Conservation (phyloP, 257 asterid genomes). For the Solanum chiquidenum region DNA sequence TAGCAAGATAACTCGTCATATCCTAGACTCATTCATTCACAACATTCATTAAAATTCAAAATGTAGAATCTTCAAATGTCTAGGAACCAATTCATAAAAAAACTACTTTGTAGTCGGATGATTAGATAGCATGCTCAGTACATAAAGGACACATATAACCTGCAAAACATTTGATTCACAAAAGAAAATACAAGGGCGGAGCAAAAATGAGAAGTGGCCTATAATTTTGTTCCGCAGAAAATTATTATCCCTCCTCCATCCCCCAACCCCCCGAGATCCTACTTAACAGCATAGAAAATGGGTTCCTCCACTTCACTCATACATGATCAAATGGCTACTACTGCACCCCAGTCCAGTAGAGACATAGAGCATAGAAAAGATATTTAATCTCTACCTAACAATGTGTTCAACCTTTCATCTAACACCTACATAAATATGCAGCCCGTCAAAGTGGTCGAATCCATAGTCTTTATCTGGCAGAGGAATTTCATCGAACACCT, state of each 20-base stretch:
- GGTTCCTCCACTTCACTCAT: background rate
- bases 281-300: background rate
- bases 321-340: background rate
- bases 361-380: background rate
- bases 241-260: background rate
- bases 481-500: background rate
- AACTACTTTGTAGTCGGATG: background rate
- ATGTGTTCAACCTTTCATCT: background rate
- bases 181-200: background rate
- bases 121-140: background rate
- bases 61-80: background rate
- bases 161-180: background rate
- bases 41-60: background rate
- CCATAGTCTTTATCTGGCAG: background rate
- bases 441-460: background rate
- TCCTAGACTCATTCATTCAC: background rate
- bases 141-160: background rate
- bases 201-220: background rate
- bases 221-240: background rate
- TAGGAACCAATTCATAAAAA: background rate
- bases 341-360: background rate
- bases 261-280: background rate
- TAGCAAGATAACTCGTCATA: background rate
- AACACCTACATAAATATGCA: background rate
- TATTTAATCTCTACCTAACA: background rate